A percentile compares a stretch with the other conserved stretches of the same genome.
phyloP scores from a whole-genome alignment of 768 basidiomycete species.

The Mycena floridula region DNA sequence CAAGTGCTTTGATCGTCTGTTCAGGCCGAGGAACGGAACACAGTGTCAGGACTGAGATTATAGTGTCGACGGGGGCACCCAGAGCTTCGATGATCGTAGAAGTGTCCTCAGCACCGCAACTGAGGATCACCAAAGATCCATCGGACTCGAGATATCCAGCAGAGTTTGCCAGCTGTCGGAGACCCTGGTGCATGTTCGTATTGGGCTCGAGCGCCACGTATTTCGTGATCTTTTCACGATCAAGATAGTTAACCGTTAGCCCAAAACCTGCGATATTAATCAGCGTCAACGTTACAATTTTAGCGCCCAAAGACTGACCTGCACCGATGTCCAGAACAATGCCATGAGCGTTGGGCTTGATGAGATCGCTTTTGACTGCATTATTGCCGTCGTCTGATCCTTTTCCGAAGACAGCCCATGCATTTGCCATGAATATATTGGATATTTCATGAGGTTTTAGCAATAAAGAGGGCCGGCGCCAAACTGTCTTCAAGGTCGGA shows the following conservation, averaged over 20 bases:
- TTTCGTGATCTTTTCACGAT: slow-evolving; percentile 43
- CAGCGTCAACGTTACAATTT: background rate
- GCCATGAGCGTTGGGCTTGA: slow-evolving; percentile 50
- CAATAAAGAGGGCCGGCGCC: slow-evolving; percentile 35
- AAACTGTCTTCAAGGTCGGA: slow-evolving; percentile 39
- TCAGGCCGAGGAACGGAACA: slow-evolving; percentile 60
- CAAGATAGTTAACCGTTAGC: slow-evolving; percentile 57
- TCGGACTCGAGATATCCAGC: slow-evolving; percentile 49
- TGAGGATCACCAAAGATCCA: slow-evolving; percentile 50
- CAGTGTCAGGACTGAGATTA: slow-evolving; percentile 60
- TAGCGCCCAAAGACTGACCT: slow-evolving; percentile 29
- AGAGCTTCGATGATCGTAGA: slow-evolving; percentile 37
- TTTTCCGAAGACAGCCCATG: slow-evolving; percentile 49
- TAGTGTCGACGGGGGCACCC: slow-evolving; percentile 41
- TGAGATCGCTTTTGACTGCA: slow-evolving; percentile 37
- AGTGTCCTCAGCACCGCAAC: slow-evolving; percentile 59
- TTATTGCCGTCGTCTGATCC: slow-evolving; percentile 37
- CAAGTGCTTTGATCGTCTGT: slow-evolving; percentile 37
- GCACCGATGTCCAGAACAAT: slow-evolving; percentile 66
- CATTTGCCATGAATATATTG: slow-evolving; percentile 47
- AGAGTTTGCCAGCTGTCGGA: slow-evolving; percentile 41
- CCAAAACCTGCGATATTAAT: slow-evolving; percentile 44
- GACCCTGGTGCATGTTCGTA: slow-evolving; percentile 48
- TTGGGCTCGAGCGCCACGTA: slow-evolving; percentile 77
- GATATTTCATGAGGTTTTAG: slow-evolving; percentile 40